Evolutionary conservation across 2,329 filamentous ascomycete species (phyloP).

Genomic region (Phoma sp.): DNA sequence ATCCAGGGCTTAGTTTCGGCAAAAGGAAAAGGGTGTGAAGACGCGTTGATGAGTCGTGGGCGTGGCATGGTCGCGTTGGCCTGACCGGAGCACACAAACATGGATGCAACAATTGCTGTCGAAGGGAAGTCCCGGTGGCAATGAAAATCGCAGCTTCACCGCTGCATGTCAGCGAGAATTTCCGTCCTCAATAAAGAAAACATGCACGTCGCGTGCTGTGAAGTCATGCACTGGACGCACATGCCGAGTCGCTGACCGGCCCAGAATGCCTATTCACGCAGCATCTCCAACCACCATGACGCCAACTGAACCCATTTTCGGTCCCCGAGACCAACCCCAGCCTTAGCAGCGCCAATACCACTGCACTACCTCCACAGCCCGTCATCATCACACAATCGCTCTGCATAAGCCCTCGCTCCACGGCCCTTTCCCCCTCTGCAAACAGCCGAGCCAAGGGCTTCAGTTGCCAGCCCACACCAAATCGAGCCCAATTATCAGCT

Average conservation of each 20-base stretch:
- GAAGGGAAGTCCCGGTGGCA: conserved; percentile 5
- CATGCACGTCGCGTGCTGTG: conserved; percentile 2
- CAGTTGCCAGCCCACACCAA: background rate
- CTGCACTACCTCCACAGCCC: conserved; percentile 1
- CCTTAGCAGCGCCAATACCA: background rate
- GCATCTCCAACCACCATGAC: background rate
- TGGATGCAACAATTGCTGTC: conserved; percentile 1
- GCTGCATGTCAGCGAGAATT: conserved; percentile 1
- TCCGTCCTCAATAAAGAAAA: conserved; percentile 2
- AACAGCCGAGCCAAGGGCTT: conserved; percentile 4
- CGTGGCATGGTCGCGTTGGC: conserved; percentile 12
- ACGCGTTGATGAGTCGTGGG: conserved; percentile 10
- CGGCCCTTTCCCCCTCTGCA: conserved; percentile 13
- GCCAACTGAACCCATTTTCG: background rate
- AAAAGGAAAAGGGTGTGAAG: background rate
- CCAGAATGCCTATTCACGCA: conserved; percentile 1
- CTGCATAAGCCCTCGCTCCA: conserved; percentile 8
- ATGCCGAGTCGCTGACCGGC: conserved; percentile 7
- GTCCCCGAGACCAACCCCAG: background rate
- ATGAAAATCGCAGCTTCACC: background rate
- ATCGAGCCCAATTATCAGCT: conserved; percentile 10
- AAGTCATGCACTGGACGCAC: background rate
- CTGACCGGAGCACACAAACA: background rate
- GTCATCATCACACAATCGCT: conserved; percentile 11
- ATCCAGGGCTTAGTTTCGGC: conserved; percentile 7